A percentile compares a stretch with the other conserved stretches of the same genome.
Conservation (phyloP, 2,329 filamentous ascomycete genomes). For the Calonectria leucothoes region DNA sequence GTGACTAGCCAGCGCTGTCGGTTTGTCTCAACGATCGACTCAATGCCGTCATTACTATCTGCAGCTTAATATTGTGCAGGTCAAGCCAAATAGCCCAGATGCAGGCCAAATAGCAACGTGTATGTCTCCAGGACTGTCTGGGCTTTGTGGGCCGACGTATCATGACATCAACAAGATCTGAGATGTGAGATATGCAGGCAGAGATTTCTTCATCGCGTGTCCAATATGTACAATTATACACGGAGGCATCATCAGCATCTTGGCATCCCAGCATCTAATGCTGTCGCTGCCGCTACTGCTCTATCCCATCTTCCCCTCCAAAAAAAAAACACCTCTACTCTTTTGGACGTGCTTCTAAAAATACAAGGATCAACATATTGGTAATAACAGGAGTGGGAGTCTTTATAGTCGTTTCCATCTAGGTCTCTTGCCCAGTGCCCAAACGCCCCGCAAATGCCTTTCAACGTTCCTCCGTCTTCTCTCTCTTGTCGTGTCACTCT, state of each 20-base stretch:
- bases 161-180: constrained; percentile 17
- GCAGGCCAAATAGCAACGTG: background rate
- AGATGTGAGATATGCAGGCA: constrained; percentile 1
- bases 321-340: constrained; percentile 35
- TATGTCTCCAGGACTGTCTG: background rate
- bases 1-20: constrained; percentile 12
- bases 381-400: constrained; percentile 45
- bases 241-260: constrained; percentile 32
- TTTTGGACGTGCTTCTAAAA: constrained; percentile 41
- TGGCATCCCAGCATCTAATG: constrained; percentile 27
- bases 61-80: background rate
- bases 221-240: constrained; percentile 42
- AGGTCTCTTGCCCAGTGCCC: constrained; percentile 41
- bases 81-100: background rate
- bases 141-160: background rate
- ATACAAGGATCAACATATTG: constrained; percentile 40
- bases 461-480: constrained; percentile 16
- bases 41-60: constrained; percentile 14
- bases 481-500: background rate
- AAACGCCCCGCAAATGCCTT: constrained; percentile 42
- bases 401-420: constrained; percentile 45
- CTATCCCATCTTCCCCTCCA: constrained; percentile 24
- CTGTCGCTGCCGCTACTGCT: constrained; percentile 24
- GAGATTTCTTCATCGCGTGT: constrained; percentile 36
- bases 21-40: constrained; percentile 16